Evolutionary conservation across 2,329 filamentous ascomycete species (phyloP).

Genomic region (Clonostachys sp.): DNA sequence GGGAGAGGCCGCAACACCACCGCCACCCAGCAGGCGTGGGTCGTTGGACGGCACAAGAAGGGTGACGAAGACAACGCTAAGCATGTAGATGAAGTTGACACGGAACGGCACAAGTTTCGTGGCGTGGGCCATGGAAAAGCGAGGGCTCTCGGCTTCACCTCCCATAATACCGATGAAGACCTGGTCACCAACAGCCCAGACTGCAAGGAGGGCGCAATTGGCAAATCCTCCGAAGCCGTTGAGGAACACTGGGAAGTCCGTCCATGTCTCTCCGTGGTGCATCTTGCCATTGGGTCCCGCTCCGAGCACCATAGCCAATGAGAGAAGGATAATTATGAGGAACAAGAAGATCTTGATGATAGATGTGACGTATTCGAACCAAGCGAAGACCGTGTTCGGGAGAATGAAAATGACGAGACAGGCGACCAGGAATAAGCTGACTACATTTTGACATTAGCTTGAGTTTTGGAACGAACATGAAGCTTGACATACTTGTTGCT

Average conservation of each 20-base stretch:
- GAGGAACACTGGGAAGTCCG: background rate
- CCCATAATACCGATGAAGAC: slow-evolving; percentile 7
- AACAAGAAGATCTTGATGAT: background rate
- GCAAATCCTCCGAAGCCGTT: background rate
- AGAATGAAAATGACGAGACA: background rate
- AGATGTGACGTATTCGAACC: background rate
- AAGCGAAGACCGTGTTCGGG: background rate
- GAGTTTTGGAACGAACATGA: too few relatives aligned
- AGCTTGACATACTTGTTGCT: too few relatives aligned
- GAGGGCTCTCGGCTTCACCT: slow-evolving; percentile 37
- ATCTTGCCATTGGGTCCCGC: background rate
- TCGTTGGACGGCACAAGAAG: background rate
- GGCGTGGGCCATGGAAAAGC: slow-evolving; percentile 46
- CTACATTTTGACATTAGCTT: too few relatives aligned
- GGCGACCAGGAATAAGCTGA: background rate
- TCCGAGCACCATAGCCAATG: background rate
- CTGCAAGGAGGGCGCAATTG: background rate
- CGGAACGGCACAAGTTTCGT: slow-evolving; percentile 54
- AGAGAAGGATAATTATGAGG: background rate
- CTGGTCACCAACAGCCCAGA: background rate
- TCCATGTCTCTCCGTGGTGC: background rate
- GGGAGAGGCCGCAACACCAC: background rate
- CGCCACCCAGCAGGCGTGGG: background rate
- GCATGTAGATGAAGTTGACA: slow-evolving; percentile 58
- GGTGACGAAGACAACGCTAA: slow-evolving; percentile 24